phyloP scores from a whole-genome alignment of 2,329 filamentous ascomycete species.

The Curvularia verruculosa region DNA sequence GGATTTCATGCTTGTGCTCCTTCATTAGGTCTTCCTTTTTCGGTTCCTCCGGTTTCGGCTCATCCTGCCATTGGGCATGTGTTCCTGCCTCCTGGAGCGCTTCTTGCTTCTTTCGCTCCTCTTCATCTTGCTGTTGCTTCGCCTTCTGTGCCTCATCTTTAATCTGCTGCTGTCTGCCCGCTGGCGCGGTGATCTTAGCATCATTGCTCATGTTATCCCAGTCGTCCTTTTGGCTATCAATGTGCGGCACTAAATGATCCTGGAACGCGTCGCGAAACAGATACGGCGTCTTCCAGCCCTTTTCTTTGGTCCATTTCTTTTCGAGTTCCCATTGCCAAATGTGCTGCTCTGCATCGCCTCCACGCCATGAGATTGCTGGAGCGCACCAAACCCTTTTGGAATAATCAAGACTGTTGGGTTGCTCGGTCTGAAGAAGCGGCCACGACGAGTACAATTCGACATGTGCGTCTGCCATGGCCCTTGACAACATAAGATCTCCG shows the following conservation, averaged over 20 bases:
- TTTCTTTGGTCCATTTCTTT: constrained; percentile 38
- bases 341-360: constrained; percentile 32
- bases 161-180: constrained; percentile 24
- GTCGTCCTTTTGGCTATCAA: constrained; percentile 32
- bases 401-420: constrained; percentile 50
- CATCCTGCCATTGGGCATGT: background rate
- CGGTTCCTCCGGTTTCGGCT: background rate
- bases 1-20: constrained; percentile 1
- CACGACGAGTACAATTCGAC: constrained; percentile 48
- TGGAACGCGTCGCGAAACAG: constrained; percentile 44
- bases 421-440: constrained; percentile 54
- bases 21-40: constrained; percentile 1
- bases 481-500: constrained; percentile 47
- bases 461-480: constrained; percentile 42
- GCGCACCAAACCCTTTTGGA: constrained; percentile 51
- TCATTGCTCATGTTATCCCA: constrained; percentile 46
- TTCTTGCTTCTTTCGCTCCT: background rate
- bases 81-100: background rate
- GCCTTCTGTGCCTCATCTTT: constrained; percentile 18
- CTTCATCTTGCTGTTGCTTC: background rate
- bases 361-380: constrained; percentile 50
- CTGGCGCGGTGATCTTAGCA: constrained; percentile 25
- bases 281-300: constrained; percentile 44
- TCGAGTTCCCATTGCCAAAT: constrained; percentile 41
- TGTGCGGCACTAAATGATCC: constrained; percentile 38